Percentiles rank a stretch among this genome's conserved stretches.
phyloP scores from a whole-genome alignment of 371 early-diverging fungal genomes.

The Syncephalis plumigaleata region DNA sequence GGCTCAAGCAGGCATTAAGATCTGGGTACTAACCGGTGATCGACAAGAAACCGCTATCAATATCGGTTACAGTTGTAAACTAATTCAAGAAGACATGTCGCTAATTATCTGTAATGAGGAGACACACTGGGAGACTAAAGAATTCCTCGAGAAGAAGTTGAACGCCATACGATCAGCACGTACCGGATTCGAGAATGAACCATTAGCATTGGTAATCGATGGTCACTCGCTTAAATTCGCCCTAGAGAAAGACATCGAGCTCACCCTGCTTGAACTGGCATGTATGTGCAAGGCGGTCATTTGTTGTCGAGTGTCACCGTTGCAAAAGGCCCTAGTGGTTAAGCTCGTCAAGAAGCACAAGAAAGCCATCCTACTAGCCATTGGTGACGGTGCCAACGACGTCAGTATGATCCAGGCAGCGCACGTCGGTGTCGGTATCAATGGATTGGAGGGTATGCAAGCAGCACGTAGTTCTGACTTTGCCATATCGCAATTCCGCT shows the following conservation, averaged over 20 bases:
- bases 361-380: conserved; percentile 64
- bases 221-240: conserved; percentile 51
- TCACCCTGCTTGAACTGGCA: conserved; percentile 55
- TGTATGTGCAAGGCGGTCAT: conserved; percentile 68
- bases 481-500: conserved; percentile 86
- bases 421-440: conserved; percentile 93
- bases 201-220: conserved; percentile 52
- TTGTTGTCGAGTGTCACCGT: conserved; percentile 87
- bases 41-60: conserved; percentile 88
- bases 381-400: conserved; percentile 98
- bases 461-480: conserved; percentile 95
- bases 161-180: conserved; percentile 22
- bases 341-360: conserved; percentile 63
- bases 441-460: conserved; percentile 93
- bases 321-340: conserved; percentile 90
- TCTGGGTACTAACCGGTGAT: conserved; percentile 96
- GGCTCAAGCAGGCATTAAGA: conserved; percentile 82
- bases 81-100: conserved; percentile 70
- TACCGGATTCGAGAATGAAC: conserved; percentile 6
- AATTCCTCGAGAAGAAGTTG: conserved; percentile 54
- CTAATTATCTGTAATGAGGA: conserved; percentile 69
- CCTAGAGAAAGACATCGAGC: conserved; percentile 47
- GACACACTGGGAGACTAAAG: conserved; percentile 60
- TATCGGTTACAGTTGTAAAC: conserved; percentile 81
- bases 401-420: conserved; percentile 97